phyloP scores from a whole-genome alignment of 2,329 filamentous ascomycete genomes.

The Sclerotinia subarctica region DNA sequence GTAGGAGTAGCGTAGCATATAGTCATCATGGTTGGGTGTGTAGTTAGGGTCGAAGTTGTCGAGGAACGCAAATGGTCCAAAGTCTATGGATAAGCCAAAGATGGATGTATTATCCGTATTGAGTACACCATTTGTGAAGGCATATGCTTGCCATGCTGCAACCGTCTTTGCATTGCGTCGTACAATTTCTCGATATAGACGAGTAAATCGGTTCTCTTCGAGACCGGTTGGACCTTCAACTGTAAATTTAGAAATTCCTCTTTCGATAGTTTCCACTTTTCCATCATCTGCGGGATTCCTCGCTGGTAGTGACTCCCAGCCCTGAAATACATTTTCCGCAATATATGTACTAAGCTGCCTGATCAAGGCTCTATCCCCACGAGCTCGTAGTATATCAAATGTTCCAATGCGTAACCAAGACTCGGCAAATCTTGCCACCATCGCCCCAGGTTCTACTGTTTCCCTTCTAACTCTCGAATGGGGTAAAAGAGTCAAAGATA shows the following conservation, averaged over 20 bases:
- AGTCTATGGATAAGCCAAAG: constrained; percentile 85
- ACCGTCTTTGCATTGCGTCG: constrained; percentile 84
- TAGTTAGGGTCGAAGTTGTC: constrained; percentile 94
- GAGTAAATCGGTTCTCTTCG: constrained; percentile 80
- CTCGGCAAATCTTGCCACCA: constrained; percentile 88
- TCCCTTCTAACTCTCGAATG: constrained; percentile 73
- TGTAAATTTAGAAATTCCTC: constrained; percentile 52
- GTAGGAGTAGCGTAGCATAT: constrained; percentile 83
- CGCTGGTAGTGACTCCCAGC: constrained; percentile 80
- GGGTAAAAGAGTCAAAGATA: constrained; percentile 76
- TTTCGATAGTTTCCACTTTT: constrained; percentile 41
- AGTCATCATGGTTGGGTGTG: constrained; percentile 95
- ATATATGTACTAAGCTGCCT: constrained; percentile 76
- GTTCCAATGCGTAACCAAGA: constrained; percentile 92
- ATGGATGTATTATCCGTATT: constrained; percentile 98
- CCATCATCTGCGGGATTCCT: constrained; percentile 51
- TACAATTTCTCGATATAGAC: constrained; percentile 83
- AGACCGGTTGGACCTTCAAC: constrained; percentile 65
- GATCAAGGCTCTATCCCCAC: constrained; percentile 73
- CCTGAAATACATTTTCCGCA: constrained; percentile 80
- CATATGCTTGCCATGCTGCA: constrained; percentile 94
- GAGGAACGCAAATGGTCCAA: constrained; percentile 95
- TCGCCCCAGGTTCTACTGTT: constrained; percentile 81
- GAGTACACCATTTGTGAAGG: constrained; percentile 98
- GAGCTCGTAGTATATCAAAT: constrained; percentile 83